Percentiles rank a stretch among this genome's conserved stretches.
Evolutionary conservation across 2,329 filamentous ascomycete species (phyloP).

Genomic region (Colletotrichum sp.): DNA sequence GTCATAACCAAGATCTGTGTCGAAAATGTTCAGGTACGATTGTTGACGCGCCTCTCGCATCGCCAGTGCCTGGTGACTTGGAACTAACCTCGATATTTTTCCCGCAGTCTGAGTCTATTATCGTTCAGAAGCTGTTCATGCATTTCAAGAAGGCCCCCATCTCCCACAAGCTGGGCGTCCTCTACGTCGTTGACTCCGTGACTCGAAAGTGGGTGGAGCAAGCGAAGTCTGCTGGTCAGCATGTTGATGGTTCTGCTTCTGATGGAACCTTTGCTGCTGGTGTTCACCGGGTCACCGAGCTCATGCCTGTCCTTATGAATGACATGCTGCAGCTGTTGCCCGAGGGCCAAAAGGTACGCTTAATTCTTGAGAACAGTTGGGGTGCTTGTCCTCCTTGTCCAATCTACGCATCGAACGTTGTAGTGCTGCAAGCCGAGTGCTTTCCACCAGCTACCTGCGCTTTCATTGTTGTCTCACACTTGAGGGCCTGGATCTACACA

Average conservation of each 20-base stretch:
- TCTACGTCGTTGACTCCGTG: conserved; percentile 99
- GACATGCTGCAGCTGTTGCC: conserved; percentile 90
- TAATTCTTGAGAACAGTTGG: not conserved
- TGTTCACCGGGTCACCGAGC: conserved; percentile 94
- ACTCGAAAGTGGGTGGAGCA: conserved; percentile 98
- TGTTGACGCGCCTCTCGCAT: not conserved
- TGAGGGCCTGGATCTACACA: not conserved
- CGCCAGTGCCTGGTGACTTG: not conserved
- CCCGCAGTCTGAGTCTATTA: conserved; percentile 83
- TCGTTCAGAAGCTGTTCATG: conserved; percentile 95
- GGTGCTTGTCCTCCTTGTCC: not conserved
- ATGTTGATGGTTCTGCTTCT: conserved; percentile 78
- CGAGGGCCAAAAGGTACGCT: conserved; percentile 95
- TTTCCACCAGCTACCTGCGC: not conserved
- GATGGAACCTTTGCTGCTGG: conserved; percentile 95
- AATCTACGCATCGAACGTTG: not conserved
- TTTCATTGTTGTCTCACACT: not conserved
- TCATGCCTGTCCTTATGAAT: conserved; percentile 93
- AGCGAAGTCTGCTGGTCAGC: conserved; percentile 84
- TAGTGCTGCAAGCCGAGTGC: not conserved
- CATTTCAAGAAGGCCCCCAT: conserved; percentile 94
- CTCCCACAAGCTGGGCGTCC: conserved; percentile 97
- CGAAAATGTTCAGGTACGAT: conserved; percentile 84
- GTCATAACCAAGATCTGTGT: conserved; percentile 88
- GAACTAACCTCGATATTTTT: conserved; percentile 27